Conservation (phyloP, 139 green algal genomes). For the Chlorella sp. region DNA sequence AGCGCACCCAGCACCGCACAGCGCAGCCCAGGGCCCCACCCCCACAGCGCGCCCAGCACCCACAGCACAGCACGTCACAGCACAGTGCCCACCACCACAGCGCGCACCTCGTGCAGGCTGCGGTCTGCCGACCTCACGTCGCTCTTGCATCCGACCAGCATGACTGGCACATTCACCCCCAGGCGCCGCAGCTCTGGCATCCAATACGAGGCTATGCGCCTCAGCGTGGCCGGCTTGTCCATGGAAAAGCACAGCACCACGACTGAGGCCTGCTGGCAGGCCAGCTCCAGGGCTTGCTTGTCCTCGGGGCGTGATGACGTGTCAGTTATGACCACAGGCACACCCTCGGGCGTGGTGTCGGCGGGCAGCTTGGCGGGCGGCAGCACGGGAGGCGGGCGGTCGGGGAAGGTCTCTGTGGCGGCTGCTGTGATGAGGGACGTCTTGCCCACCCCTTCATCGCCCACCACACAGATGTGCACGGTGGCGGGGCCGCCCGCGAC, state of each 20-base stretch:
- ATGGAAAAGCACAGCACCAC: constrained; percentile 81
- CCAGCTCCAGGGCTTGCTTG: constrained; percentile 57
- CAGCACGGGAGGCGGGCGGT: constrained; percentile 75
- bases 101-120: constrained; percentile 58
- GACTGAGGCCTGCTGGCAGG: constrained; percentile 69
- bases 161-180: constrained; percentile 60
- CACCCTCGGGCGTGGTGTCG: constrained; percentile 71
- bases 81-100: background rate
- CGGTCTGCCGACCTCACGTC: constrained; percentile 73
- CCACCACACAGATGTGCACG: constrained; percentile 64
- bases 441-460: constrained; percentile 82
- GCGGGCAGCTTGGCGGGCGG: constrained; percentile 76
- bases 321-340: constrained; percentile 83
- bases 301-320: constrained; percentile 81
- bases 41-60: too few relatives aligned
- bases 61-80: background rate
- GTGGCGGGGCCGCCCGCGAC: constrained; percentile 4
- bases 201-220: constrained; percentile 70
- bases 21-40: too few relatives aligned
- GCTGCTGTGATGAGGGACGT: constrained; percentile 83
- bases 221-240: constrained; percentile 58
- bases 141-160: constrained; percentile 80
- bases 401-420: constrained; percentile 82
- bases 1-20: too few relatives aligned
- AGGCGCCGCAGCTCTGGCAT: constrained; percentile 74